Conservation (phyloP, 1,284 basidiomycete genomes). For the Ceratobasidium sp. region DNA sequence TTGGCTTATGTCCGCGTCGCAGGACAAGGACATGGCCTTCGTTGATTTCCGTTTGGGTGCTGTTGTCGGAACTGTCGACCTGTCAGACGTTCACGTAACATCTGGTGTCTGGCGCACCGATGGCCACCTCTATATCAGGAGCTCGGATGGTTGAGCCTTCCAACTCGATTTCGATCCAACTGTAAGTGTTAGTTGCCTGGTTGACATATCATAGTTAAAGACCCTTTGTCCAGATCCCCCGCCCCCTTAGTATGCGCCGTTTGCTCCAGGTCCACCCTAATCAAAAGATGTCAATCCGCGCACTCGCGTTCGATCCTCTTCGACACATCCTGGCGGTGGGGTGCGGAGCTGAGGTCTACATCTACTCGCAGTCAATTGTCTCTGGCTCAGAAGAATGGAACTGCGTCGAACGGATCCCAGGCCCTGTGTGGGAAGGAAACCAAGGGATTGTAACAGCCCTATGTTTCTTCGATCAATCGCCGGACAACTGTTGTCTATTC, state of each 20-base stretch:
- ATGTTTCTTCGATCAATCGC: not conserved
- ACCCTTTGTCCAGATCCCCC: not conserved
- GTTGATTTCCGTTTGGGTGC: not conserved
- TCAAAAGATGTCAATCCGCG: not conserved
- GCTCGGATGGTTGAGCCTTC: not conserved
- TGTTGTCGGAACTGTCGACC: not conserved
- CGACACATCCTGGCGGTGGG: not conserved
- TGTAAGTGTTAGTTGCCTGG: not conserved
- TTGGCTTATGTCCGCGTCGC: not conserved
- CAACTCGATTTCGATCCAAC: not conserved
- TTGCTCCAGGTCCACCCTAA: not conserved
- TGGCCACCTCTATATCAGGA: not conserved
- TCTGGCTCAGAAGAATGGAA: not conserved
- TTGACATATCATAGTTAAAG: not conserved
- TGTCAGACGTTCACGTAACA: not conserved
- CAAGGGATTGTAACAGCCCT: not conserved
- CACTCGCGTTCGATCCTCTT: not conserved
- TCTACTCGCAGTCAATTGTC: not conserved
- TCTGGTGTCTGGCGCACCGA: not conserved
- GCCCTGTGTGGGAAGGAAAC: not conserved
- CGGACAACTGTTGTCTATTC: not conserved
- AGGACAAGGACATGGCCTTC: not conserved
- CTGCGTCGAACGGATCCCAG: not conserved
- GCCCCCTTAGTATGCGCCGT: not conserved
- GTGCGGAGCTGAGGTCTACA: not conserved